Conservation (phyloP, 2,329 filamentous ascomycete genomes). For the Microdochium nivale region DNA sequence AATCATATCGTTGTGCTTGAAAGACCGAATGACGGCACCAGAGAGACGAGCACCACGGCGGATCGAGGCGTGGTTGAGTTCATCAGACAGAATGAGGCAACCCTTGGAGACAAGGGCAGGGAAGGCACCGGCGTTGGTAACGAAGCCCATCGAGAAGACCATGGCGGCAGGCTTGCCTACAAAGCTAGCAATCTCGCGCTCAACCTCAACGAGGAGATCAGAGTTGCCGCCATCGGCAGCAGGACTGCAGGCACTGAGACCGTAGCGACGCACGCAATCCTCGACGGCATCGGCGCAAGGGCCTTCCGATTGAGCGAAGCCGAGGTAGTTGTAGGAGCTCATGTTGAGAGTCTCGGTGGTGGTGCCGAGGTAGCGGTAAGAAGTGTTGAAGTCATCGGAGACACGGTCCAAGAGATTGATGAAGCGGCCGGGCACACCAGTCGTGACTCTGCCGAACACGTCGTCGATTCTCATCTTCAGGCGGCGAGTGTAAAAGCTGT, state of each 20-base stretch:
- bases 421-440: conserved; percentile 87
- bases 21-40: conserved; percentile 88
- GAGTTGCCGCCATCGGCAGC: conserved; percentile 78
- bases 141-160: conserved; percentile 98
- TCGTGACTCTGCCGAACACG: conserved; percentile 87
- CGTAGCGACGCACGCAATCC: conserved; percentile 75
- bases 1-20: conserved; percentile 94
- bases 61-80: conserved; percentile 96
- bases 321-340: conserved; percentile 99
- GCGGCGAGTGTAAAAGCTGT: conserved; percentile 93
- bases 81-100: conserved; percentile 89
- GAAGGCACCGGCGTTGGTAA: conserved; percentile 90
- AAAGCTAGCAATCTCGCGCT: conserved; percentile 80
- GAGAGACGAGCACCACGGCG: conserved; percentile 90
- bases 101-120: conserved; percentile 88
- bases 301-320: conserved; percentile 94
- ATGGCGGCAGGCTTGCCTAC: conserved; percentile 91
- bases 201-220: conserved; percentile 81
- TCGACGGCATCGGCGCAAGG: conserved; percentile 93
- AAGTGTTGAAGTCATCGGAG: conserved; percentile 84
- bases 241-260: conserved; percentile 73
- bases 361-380: conserved; percentile 83
- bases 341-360: conserved; percentile 93
- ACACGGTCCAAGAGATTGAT: conserved; percentile 88
- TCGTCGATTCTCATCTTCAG: conserved; percentile 94